Evolutionary conservation across 108 stramenopile species (phyloP), one percentile per base, ranked within the genome.

Genomic region (Nitzschia putrida): DNA sequence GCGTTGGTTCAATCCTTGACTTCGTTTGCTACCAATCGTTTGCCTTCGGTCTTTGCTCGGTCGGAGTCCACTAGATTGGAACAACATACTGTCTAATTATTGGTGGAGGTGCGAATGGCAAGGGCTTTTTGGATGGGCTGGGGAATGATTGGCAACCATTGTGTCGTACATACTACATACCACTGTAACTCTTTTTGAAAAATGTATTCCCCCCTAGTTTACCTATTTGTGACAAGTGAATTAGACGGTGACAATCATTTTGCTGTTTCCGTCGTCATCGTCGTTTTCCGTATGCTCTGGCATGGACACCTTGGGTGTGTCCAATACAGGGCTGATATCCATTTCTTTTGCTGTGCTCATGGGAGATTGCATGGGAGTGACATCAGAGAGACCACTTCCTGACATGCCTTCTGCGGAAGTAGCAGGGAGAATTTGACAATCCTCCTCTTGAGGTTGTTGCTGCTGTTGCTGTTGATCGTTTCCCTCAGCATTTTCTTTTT

Each of bases 281-380:
- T 44, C 63, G 34, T 69, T 61, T 0, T 66, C 41, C 53, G 63
- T 68, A 12, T 76, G 50, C 37, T 26, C 47, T 18, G 58, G 61
- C 37, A 43, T 37, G 0, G 72, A 53, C 22, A 44, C 38, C 26
- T n/a, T 26, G 3, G 63, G 64, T 29, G 63, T 23, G 51, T 43
- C 22, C 58, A 50, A 7, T 22, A 24, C 22, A 42, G 74, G 12
- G 68, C 59, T 42, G 25, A 37, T 12, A 11, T 53, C 41, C 44
- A 37, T 44, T 59, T 51, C 14, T 16, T 76, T 42, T 14, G 57
- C 39, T 40, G 66, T 57, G 23, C 42, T 57, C 29, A 58, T 45
- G 14, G 66, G 65, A 47, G 57, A 67, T 25, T 56, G 57, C 29
- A 66, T 55, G 24, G 57, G 57, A 25, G 58, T 65, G 29, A 42